Evolutionary conservation across 441 rosid species (phyloP), one percentile per base, ranked within the genome.

Genomic region (Gossypium schwendimanii): DNA sequence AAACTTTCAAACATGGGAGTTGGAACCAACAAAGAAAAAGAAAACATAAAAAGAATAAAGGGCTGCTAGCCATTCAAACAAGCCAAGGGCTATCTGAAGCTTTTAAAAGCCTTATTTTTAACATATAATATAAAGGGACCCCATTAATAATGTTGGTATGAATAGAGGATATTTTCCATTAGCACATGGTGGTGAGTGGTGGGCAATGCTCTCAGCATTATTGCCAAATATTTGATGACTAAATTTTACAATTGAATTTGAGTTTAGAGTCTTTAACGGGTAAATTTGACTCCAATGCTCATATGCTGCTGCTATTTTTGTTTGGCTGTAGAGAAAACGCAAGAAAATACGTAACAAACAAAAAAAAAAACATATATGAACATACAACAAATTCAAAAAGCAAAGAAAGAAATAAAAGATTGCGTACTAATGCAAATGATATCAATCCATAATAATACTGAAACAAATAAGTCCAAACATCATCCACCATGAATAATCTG

Each of bases 401-500:
- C 6, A 3, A 21, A 53, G 0, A 17, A 69, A 15, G 10, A 11
- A 71, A 64, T 54, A 33, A n/a, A 12, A 3, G 54, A 52, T 15
- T 36, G 53, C 52, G 57, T 45, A 74, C 47, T 63, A 74, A 58
- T 61, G 63, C 14, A 50, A 65, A 3, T 10, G 6, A 74, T 67
- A 58, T 50, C 36, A 70, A 26, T 17, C n/a, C 74, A 76, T 57
- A 53, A 44, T 23, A 68, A 28, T 50, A 68, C 60, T 10, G 60
- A 68, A 68, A 67, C 39, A 39, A 63, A 10, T 39, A 73, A 54
- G n/a, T 39, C 20, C 52, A 60, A 70, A 54, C 50, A 65, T 44
- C 44, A 21, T 41, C 44, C 31, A 74, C 1, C 66, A 71, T 18
- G 15, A 66, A 58, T 23, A 66, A 58, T 23, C 74, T 60, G 45